phyloP scores from a whole-genome alignment of 176 grass and related monocot genomes.

The Carex myosuroides region DNA sequence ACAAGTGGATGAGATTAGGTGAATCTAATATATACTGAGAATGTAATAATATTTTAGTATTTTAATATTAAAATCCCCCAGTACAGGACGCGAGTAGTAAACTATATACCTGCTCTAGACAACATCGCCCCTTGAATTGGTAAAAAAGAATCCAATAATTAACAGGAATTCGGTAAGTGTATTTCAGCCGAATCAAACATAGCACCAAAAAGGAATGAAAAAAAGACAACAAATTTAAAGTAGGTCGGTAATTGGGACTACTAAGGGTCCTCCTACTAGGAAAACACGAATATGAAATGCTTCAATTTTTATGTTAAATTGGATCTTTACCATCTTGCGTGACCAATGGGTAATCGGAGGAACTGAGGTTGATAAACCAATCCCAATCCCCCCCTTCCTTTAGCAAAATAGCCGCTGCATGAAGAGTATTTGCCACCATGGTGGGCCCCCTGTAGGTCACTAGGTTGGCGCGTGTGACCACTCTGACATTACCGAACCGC shows the following conservation, averaged over 20 bases:
- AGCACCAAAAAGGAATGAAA: conserved; percentile 5
- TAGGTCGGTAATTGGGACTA: not conserved
- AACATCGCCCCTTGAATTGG: not conserved
- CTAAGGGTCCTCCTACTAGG: not conserved
- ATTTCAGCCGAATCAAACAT: not conserved
- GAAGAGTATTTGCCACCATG: conserved; percentile 92
- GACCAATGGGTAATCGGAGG: conserved; percentile 80
- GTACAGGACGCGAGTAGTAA: not conserved
- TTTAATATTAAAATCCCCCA: not conserved
- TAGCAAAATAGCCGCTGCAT: conserved; percentile 71
- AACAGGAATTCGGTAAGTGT: not conserved
- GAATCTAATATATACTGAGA: not conserved
- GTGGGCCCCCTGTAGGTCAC: conserved; percentile 84
- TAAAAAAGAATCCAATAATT: not conserved
- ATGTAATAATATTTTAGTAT: conserved; percentile 12
- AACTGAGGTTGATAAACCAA: conserved; percentile 90
- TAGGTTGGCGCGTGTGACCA: conserved; percentile 72
- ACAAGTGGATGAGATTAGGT: conserved; percentile 1
- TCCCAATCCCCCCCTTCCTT: conserved; percentile 70
- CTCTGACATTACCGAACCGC: conserved; percentile 54
- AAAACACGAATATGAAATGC: not conserved
- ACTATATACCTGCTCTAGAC: not conserved
- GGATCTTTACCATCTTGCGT: conserved; percentile 72
- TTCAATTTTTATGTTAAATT: conserved; percentile 3
- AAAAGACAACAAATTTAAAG: not conserved